phyloP scores from a whole-genome alignment of 495 filamentous ascomycete genomes.

The Penicillium simplicissimum region DNA sequence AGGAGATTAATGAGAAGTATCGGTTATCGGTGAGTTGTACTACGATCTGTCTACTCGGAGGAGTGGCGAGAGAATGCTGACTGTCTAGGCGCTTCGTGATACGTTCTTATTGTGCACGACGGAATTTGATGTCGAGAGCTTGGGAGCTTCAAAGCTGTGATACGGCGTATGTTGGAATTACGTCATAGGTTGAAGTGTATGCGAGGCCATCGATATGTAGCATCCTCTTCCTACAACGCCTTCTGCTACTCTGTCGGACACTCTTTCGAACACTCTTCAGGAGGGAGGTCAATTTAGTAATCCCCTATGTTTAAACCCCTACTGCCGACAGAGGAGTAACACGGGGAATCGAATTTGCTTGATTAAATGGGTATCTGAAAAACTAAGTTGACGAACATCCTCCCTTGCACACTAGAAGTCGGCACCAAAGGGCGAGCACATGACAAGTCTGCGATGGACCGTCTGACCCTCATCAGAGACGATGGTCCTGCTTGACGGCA shows the following conservation, averaged over 20 bases:
- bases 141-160: conserved; percentile 28
- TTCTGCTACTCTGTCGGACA: too few relatives aligned
- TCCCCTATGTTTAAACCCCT: too few relatives aligned
- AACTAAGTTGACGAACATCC: conserved; percentile 7
- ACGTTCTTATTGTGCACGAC: conserved; percentile 64
- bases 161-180: not conserved
- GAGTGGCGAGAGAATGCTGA: not conserved
- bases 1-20: conserved; percentile 58
- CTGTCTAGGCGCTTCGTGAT: conserved; percentile 52
- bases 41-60: not conserved
- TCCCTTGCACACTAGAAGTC: conserved; percentile 5
- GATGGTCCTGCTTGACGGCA: conserved; percentile 29
- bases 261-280: too few relatives aligned
- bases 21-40: conserved; percentile 45
- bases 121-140: conserved; percentile 50
- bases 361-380: conserved; percentile 27
- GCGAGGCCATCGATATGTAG: not conserved
- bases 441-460: not conserved
- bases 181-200: not conserved
- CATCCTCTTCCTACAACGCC: too few relatives aligned
- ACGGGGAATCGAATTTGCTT: conserved; percentile 5
- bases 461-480: not conserved
- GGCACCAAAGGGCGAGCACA: not conserved
- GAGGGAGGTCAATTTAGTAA: too few relatives aligned
- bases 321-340: not conserved